Base-by-base conservation (phyloP, 306 rosid genomes). In the Trifolium pratense region DNA sequence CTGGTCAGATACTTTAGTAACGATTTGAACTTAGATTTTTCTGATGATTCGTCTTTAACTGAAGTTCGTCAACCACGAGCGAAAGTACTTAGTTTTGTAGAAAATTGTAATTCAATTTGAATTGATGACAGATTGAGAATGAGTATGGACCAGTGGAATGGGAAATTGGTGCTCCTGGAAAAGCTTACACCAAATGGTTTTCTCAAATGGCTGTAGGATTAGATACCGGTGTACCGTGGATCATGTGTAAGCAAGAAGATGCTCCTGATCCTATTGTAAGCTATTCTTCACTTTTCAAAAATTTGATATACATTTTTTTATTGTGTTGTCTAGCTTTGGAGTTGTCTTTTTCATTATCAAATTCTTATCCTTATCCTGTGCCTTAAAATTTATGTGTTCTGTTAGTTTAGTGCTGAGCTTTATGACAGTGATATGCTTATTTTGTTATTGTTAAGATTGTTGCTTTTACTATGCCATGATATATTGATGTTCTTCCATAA, bases 211-310 rank as follows among this genome's bases (percentile, higher is more conserved):
- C 98, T 25, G 92, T 87, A 2, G 89, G 84, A 46, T 58, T 79
- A 51, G 73, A 60, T 7, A 89, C 97, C 3, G 98, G 96, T 26
- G 98, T 93, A 16, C 98, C 98, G 6, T 93, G 98, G 98, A 81
- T 93, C 32, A 93, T 93, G 97, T 93, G 98, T 83, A 93, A 93
- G 86, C 81, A 93, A 86, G 80, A 73, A 11, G 89, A 93, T 80
- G 97, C 93, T 31, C 98, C 98, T 31, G 92, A 90, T 84, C 98
- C 98, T 15, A 78, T 90, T 85, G 97, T 93, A 80, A 81, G 84
- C 18, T 51, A 59, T 66, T 56, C 18, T 26, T 49, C 16, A 5
- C 5, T 34, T 23, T 42, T 11, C 11, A 12, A 0, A 7, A 21
- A 40, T 65, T 20, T 40, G 7, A 36, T 34, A 16, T 16, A 16